phyloP scores from a whole-genome alignment of 2,329 filamentous ascomycete genomes.

The Colletotrichum magnum region DNA sequence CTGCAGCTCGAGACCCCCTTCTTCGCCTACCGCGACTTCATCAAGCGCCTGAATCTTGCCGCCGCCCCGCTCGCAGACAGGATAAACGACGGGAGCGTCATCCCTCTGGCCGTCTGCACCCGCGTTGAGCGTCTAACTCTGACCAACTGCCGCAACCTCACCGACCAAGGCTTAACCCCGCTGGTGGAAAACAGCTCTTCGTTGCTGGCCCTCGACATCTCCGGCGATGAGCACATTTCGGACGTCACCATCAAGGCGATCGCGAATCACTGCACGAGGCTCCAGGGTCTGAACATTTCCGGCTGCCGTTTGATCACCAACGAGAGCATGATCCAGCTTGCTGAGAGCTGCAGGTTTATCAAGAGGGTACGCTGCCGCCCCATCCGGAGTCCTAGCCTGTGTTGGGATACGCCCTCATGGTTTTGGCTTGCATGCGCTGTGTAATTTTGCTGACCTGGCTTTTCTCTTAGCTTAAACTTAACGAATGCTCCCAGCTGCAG shows the following conservation, averaged over 20 bases:
- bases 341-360: conserved; percentile 85
- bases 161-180: conserved; percentile 84
- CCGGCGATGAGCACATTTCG: conserved; percentile 85
- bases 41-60: conserved; percentile 92
- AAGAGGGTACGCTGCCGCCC: conserved; percentile 76
- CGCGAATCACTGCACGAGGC: conserved; percentile 83
- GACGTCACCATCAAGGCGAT: conserved; percentile 84
- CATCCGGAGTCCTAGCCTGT: background rate
- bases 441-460: conserved; percentile 48
- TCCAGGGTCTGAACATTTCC: conserved; percentile 95
- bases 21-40: conserved; percentile 90
- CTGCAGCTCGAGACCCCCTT: conserved; percentile 80
- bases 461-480: conserved; percentile 83
- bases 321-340: conserved; percentile 85
- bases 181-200: conserved; percentile 85
- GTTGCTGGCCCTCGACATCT: conserved; percentile 91
- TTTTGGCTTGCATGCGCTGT: background rate
- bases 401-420: background rate
- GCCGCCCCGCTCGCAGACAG: conserved; percentile 72
- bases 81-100: conserved; percentile 90
- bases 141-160: conserved; percentile 88
- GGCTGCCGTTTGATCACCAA: conserved; percentile 88
- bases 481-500: conserved; percentile 88
- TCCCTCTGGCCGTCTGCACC: conserved; percentile 86
- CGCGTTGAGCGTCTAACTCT: conserved; percentile 93